Evolutionary conservation across 345 rosid species (phyloP).

Genomic region (Hibiscus syriacus): DNA sequence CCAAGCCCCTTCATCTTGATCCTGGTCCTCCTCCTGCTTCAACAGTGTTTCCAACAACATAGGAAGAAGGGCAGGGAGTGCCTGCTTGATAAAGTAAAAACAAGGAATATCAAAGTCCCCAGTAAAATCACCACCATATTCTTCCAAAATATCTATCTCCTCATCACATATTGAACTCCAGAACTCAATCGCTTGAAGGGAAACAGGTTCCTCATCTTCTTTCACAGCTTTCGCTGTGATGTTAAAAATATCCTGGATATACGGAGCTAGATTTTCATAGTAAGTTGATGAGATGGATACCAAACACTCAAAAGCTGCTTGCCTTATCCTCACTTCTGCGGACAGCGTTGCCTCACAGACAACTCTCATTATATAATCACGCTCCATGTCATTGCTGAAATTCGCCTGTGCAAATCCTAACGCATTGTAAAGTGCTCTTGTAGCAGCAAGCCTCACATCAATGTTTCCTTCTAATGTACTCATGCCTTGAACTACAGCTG

Average conservation of each 20-base stretch:
- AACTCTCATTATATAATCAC: constrained; percentile 62
- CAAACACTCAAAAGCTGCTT: constrained; percentile 61
- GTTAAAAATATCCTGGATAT: constrained; percentile 50
- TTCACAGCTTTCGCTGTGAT: constrained; percentile 52
- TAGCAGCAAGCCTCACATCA: constrained; percentile 63
- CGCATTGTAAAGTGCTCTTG: constrained; percentile 54
- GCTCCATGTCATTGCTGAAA: constrained; percentile 58
- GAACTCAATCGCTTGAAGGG: constrained; percentile 62
- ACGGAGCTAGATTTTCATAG: constrained; percentile 29
- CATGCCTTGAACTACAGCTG: constrained; percentile 68
- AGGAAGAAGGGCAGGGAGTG: constrained; percentile 56
- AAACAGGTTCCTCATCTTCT: constrained; percentile 58
- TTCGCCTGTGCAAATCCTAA: constrained; percentile 61
- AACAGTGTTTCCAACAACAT: constrained; percentile 53
- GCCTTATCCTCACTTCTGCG: constrained; percentile 52
- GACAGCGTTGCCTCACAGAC: constrained; percentile 61
- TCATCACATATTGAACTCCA: constrained; percentile 73
- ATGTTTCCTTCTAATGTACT: constrained; percentile 43
- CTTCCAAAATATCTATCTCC: constrained; percentile 54
- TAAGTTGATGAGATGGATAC: constrained; percentile 61
- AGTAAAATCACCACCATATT: constrained; percentile 28
- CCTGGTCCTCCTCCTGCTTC: constrained; percentile 67
- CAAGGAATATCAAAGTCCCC: constrained; percentile 34
- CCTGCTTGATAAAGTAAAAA: constrained; percentile 44
- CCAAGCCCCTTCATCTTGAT: constrained; percentile 69